Base-by-base conservation (phyloP, 2,329 filamentous ascomycete genomes). In the Orbilia quercus region DNA sequence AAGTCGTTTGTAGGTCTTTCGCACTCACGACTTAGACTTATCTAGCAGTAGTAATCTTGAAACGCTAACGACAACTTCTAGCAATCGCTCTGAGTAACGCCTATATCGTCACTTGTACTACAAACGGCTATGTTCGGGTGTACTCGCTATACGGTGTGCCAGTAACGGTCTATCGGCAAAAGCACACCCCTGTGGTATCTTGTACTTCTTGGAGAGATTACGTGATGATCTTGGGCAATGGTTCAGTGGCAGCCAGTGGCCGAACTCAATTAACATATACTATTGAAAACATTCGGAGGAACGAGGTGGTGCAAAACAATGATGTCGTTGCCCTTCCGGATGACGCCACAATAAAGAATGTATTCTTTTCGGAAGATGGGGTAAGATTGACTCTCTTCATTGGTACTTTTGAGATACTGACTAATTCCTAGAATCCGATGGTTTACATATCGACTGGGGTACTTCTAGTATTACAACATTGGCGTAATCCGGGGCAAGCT, bases 161-260 rank as follows among this genome's bases (percentile, higher is more conserved):
- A 0, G 90, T 92, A 76, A 89, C 91, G 54, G 89, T 99, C 1
- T 97, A 96, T 80, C 86, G 95, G 22, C 92, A 96, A 75, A 98
- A 98, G 83, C 93, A 90, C 81, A 88, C 87, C 1, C 93, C 94
- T 1, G 91, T 91, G 57, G 92, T 99, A 18, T 95, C 92, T 0
- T 99, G 95, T 79, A 92, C 92, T 0, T 94, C 92, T 77, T 98
- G 91, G 91, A 86, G 90, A 76, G 92, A 99, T 82, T 98, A 98
- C 80, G 89, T 99, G n/a, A 86, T 98, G 79, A 97, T 93, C 0
- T 87, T 99, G 76, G 94, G 94, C 60, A 99, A 99, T 78, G 96
- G 96, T 0, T 88, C 95, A 0, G 86, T 96, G 34, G 89, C 89
- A 11, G 86, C 88, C 7, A 89, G 95, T 79, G 94, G 95, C 16